Evolutionary conservation across 768 basidiomycete genomes (phyloP), one percentile per base, ranked within the genome.

Genomic region (Myochromella boudieri): DNA sequence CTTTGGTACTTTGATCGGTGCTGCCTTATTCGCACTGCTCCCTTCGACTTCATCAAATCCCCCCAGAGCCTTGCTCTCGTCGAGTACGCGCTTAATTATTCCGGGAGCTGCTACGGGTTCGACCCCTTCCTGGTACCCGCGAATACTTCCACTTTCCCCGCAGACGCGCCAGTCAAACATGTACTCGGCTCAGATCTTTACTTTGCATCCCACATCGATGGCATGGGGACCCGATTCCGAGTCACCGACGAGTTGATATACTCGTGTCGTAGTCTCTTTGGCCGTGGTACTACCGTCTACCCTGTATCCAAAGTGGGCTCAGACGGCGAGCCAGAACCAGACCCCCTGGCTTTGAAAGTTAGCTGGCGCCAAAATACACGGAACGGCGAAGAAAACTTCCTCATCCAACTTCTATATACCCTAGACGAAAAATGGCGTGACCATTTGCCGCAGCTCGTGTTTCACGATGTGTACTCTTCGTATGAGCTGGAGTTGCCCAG

Each of bases 1-100:
- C 46, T 66, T 2, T 61, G 58, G 57, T 68, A 65, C 46, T 60
- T 49, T 31, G 63, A 68, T 48, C 46, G 61, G 6, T 37, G 48
- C 11, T 58, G 60, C n/a, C 45, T 59, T 4, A 44, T 60, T 15
- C 51, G 47, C 15, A 44, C 57, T 7, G 27, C n/a, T 2, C 9
- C 20, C 7, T 67, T 64, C 46, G 27, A 62, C 37, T 55, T 63
- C 29, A 20, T 42, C 3, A 18, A 56, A 14, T 34, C 53, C 1
- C 49, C 52, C 12, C 18, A 51, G 5, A 36, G 37, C 3, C 52
- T 68, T 10, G 59, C 62, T 2, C 51, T 64, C 14, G 42, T 57
- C 7, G 33, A 56, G 10, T 62, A 53, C 42, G 58, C 55, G 2
- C 21, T 63, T 4, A 43, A 38, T n/a, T 12, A 26, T 8, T 46